Evolutionary conservation across 768 basidiomycete species (phyloP), one percentile per base, ranked within the genome.

Genomic region (Russula emetica): DNA sequence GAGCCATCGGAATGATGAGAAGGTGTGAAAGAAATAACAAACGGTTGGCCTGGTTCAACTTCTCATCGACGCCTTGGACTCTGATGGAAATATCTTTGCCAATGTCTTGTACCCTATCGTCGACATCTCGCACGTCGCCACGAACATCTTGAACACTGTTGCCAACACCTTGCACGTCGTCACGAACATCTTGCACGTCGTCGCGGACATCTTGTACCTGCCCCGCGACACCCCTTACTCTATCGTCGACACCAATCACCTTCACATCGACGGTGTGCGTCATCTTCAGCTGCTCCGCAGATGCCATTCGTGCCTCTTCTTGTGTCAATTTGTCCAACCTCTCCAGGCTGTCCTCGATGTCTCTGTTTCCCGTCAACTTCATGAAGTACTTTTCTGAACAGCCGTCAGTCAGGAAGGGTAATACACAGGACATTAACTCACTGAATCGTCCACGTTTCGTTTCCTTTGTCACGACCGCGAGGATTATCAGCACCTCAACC

Each of bases 251-350:
- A 1, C 22, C n/a, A n/a, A n/a, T n/a, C n/a, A n/a, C n/a, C n/a
- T n/a, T n/a, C n/a, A n/a, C n/a, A n/a, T n/a, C n/a, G n/a, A n/a
- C n/a, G n/a, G n/a, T 34, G 22, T 45, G 30, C 0, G 57, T 7
- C 32, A 28, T 40, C 32, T 11, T 49, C 45, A 58, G 45, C 11
- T 20, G 11, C 20, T 60, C 58, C 20, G 58, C 58, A 18, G 36
- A 11, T 7, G 50, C 58, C 50, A 52, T 52, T 2, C 13, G 32
- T 2, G 58, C 49, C 26, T 59, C 58, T 24, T 59, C 44, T 26
- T 59, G 34, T 7, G 50, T 60, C 24, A 60, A 20, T 22, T 42
- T 38, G 49, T 60, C 58, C 2, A 60, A 4, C 24, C 20, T 50
- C 26, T n/a, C 18, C 11, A 60, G 38, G 7, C 32, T 26, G 26